Base-by-base conservation (phyloP, 208 protist genomes). In the Acanthamoeba castellanii region DNA sequence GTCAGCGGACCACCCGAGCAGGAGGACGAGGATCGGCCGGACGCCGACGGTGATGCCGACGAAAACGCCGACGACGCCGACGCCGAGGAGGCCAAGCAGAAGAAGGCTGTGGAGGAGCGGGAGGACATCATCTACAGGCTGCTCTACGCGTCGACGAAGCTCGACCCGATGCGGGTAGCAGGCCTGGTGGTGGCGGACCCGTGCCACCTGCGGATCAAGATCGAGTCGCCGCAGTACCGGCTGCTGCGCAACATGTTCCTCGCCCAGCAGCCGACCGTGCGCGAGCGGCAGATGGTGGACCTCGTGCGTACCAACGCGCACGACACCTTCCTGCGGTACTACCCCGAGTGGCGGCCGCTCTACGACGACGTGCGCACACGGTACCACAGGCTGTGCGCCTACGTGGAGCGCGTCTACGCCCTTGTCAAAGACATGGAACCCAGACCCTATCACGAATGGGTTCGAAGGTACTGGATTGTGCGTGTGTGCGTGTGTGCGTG, bases 211-310 rank as follows among this genome's bases (percentile, higher is more conserved):
- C 45, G 81, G 8, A 88, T 88, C 81, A 88, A 88, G 50, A 88
- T 88, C 50, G 81, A 88, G 50, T 88, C 81, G 52, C 81, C 81
- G 27, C 81, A 88, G 50, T 88, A 66, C 50, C 81, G 81, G n/a
- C 50, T 88, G 45, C 81, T 88, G 81, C 81, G 81, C 52, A 88
- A 88, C 50, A n/a, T 88, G 50, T 88, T 88, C 50, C 81, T 88
- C 30, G 81, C 81, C 30, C 81, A 88, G 81, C 81, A 88, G 50
- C 50, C 81, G 20, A 88, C 81, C 50, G 81, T 88, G 81, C 42
- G 34, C 14, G 81, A 88, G 50, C 45, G 81, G n/a, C 81, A 88
- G 81, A 88, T 88, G 81, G 50, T 88, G 11, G 81, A 88, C 81
- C 32, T 45, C 27, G 81, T 88, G 9, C 45, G 81, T 0, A 88